Evolutionary conservation across 345 rosid genomes (phyloP).

Genomic region (Rubroshorea leprosula): DNA sequence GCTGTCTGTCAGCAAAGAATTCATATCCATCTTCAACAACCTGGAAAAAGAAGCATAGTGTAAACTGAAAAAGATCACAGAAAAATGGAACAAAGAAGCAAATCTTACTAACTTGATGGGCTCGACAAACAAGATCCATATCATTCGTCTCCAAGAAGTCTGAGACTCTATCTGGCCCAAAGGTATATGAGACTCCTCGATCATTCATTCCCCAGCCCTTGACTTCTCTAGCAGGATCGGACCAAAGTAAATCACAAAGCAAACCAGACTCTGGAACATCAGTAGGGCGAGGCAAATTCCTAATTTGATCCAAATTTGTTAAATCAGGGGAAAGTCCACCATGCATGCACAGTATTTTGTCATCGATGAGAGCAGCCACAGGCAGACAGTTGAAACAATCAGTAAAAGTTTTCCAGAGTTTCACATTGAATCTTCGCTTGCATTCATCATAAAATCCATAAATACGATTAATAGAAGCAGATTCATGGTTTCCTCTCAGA

Average conservation of each 20-base stretch:
- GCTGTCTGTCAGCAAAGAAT: constrained; percentile 41
- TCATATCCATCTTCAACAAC: constrained; percentile 48
- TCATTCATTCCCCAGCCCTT: constrained; percentile 45
- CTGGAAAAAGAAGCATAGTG: neutral
- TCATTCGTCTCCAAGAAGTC: constrained; percentile 40
- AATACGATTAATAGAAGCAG: constrained; percentile 45
- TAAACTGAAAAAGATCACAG: neutral
- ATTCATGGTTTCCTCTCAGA: constrained; percentile 47
- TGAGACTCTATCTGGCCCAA: constrained; percentile 37
- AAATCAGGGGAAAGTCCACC: constrained; percentile 44
- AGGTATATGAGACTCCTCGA: constrained; percentile 42
- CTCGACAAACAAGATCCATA: constrained; percentile 39
- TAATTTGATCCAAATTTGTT: constrained; percentile 35
- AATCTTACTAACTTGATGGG: constrained; percentile 32
- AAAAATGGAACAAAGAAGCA: neutral
- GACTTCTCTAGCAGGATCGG: constrained; percentile 39
- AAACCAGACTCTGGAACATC: constrained; percentile 47
- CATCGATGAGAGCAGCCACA: constrained; percentile 33
- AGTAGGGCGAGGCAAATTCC: constrained; percentile 31
- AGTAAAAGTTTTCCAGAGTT: constrained; percentile 37
- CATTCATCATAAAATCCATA: constrained; percentile 51
- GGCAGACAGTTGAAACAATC: constrained; percentile 51
- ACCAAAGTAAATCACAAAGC: constrained; percentile 45
- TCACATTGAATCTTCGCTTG: constrained; percentile 42
- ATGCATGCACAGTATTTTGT: constrained; percentile 46